phyloP scores from a whole-genome alignment of 139 green algal species.

The Mesostigma viride region DNA sequence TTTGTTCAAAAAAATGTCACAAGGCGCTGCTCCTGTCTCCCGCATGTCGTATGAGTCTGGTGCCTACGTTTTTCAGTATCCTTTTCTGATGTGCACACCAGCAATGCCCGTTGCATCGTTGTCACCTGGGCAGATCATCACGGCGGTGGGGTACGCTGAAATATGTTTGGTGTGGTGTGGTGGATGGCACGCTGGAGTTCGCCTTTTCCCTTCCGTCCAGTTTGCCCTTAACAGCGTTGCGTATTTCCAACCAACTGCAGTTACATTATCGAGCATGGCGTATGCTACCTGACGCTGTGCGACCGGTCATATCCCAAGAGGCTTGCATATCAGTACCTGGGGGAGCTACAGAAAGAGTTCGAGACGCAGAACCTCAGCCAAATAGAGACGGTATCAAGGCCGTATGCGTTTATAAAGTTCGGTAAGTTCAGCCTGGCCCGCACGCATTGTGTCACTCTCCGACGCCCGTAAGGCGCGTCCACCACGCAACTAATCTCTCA shows the following conservation, averaged over 20 bases:
- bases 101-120: neutral
- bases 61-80: slow-evolving; percentile 33
- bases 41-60: slow-evolving; percentile 65
- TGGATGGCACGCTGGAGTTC: neutral
- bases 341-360: slow-evolving; percentile 93
- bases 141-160: neutral
- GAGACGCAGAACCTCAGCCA: slow-evolving; percentile 61
- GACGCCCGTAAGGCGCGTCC: no score
- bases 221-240: neutral
- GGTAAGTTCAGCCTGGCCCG: no score
- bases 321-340: slow-evolving; percentile 95
- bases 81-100: neutral
- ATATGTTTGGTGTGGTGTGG: neutral
- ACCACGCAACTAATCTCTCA: no score
- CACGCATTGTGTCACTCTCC: no score
- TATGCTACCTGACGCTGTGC: slow-evolving; percentile 82
- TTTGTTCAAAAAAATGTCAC: slow-evolving; percentile 55
- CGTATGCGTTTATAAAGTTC: slow-evolving; percentile 99
- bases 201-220: neutral
- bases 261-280: slow-evolving; percentile 73
- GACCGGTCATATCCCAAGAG: slow-evolving; percentile 91
- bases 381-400: slow-evolving; percentile 72
- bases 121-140: neutral
- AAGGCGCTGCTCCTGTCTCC: slow-evolving; percentile 29
- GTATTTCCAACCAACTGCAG: neutral